phyloP scores from a whole-genome alignment of 31 red algal genomes.

The Pterothamnion heteromorphum region DNA sequence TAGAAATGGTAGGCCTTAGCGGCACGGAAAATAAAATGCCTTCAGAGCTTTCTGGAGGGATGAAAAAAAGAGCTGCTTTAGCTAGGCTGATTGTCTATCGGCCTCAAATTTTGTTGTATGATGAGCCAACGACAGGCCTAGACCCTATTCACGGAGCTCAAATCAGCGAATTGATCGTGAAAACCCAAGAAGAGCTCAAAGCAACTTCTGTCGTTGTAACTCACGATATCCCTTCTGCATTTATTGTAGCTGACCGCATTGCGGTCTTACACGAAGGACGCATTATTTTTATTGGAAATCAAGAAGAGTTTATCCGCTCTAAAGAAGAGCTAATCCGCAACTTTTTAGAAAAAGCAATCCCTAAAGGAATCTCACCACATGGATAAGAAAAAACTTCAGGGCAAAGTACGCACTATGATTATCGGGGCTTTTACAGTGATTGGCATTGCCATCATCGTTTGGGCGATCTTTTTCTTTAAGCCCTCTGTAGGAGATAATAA shows the following conservation, averaged over 20 bases:
- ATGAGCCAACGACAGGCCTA: conserved; percentile 71
- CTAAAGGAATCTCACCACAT: no score
- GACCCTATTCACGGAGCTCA: conserved; percentile 49
- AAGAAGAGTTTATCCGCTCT: no score
- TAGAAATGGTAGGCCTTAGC: conserved; percentile 33
- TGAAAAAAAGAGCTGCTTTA: conserved; percentile 58
- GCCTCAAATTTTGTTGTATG: conserved; percentile 57
- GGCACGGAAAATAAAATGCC: conserved; percentile 45
- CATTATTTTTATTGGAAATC: background rate
- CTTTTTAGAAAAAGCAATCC: no score
- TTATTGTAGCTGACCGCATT: conserved; percentile 15
- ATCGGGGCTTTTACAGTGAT: no score
- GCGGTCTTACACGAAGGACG: conserved; percentile 15
- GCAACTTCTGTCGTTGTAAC: conserved; percentile 32
- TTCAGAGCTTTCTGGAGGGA: conserved; percentile 65
- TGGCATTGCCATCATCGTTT: no score
- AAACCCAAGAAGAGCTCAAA: background rate
- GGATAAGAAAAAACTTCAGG: no score
- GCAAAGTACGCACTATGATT: no score
- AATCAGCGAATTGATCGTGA: conserved; percentile 2
- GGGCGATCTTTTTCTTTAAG: no score
- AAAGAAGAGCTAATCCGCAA: no score
- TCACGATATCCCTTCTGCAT: conserved; percentile 15
- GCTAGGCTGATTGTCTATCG: conserved; percentile 57
- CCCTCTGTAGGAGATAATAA: no score